These are phyloP conservation scores for Phaffomyces opuntiae DNA, from an alignment of 805 yeast genomes.

Conservation along the genomic window DNA sequence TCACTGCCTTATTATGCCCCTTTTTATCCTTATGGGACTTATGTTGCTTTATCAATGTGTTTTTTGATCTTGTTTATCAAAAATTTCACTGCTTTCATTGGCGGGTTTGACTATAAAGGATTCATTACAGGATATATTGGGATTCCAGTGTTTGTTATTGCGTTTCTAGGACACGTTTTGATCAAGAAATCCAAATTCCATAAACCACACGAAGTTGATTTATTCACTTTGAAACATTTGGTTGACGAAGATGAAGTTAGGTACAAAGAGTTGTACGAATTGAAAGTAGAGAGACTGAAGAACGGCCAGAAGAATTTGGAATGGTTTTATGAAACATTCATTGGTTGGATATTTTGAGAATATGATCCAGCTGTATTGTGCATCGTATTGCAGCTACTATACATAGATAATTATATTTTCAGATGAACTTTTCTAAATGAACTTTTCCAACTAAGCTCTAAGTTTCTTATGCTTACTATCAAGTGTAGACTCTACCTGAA, in stretches of 20 bases:
- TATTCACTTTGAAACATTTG: conserved; percentile 44
- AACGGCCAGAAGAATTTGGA: conserved; percentile 27
- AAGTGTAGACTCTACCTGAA: too few species aligned
- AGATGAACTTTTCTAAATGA: too few species aligned
- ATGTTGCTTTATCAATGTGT: conserved; percentile 48
- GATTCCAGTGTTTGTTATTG: conserved; percentile 53
- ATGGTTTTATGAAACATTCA: conserved; percentile 41
- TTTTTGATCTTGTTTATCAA: conserved; percentile 52
- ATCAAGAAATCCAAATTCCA: conserved; percentile 41
- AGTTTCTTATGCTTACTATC: too few species aligned
- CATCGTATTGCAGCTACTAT: too few species aligned
- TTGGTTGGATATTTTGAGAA: conserved; percentile 41
- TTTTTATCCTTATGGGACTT: conserved; percentile 62
- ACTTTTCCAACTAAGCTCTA: too few species aligned
- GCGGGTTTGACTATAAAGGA: conserved; percentile 50
- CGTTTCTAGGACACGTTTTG: conserved; percentile 55
- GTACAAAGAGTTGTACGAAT: conserved; percentile 22
- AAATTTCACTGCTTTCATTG: conserved; percentile 67
- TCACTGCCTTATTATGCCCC: conserved; percentile 57
- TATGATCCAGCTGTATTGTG: too few species aligned
- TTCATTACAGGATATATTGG: conserved; percentile 79
- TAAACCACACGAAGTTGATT: conserved; percentile 52
- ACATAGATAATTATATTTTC: too few species aligned
- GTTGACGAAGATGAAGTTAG: conserved; percentile 23
- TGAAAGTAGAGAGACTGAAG: conserved; percentile 19